phyloP scores from a whole-genome alignment of 345 rosid species.

The Stellera chamaejasme region DNA sequence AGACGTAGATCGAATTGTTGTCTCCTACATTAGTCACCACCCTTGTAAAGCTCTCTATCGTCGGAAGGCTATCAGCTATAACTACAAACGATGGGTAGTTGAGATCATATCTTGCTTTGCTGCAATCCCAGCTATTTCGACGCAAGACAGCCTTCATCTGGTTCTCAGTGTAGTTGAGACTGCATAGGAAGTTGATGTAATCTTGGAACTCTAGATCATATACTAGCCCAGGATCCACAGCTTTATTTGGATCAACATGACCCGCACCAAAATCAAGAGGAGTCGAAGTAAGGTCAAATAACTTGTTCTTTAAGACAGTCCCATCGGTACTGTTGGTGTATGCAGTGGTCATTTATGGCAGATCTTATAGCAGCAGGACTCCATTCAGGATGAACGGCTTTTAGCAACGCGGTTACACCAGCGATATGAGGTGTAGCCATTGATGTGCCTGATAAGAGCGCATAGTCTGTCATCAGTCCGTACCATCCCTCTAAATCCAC shows the following conservation, averaged over 20 bases:
- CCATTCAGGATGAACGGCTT: conserved; percentile 36
- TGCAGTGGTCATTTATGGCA: conserved; percentile 54
- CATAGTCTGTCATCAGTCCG: conserved; percentile 20
- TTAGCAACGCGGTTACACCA: conserved; percentile 44
- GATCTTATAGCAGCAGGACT: conserved; percentile 44
- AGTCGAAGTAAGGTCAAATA: conserved; percentile 12
- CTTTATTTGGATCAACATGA: conserved; percentile 31
- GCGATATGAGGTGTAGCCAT: conserved; percentile 60
- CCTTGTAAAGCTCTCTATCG: conserved; percentile 19
- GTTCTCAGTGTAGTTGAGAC: conserved; percentile 21
- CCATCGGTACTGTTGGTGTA: conserved; percentile 22
- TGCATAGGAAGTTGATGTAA: no score
- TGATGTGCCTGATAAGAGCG: conserved; percentile 30
- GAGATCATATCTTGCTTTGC: conserved; percentile 7
- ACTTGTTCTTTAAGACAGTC: conserved; percentile 16
- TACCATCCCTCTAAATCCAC: conserved; percentile 16
- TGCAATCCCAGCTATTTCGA: conserved; percentile 28
- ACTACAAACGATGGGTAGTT: conserved; percentile 31
- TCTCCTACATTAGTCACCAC: conserved; percentile 25
- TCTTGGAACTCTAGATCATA: no score
- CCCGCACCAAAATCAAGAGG: conserved; percentile 49
- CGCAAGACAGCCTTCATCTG: conserved; percentile 32
- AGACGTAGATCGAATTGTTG: conserved; percentile 17
- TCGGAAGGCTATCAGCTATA: conserved; percentile 19
- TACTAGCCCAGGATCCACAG: conserved; percentile 43